Evolutionary conservation across 768 basidiomycete species (phyloP), one percentile per base, ranked within the genome.

Genomic region (Trametes villosa): DNA sequence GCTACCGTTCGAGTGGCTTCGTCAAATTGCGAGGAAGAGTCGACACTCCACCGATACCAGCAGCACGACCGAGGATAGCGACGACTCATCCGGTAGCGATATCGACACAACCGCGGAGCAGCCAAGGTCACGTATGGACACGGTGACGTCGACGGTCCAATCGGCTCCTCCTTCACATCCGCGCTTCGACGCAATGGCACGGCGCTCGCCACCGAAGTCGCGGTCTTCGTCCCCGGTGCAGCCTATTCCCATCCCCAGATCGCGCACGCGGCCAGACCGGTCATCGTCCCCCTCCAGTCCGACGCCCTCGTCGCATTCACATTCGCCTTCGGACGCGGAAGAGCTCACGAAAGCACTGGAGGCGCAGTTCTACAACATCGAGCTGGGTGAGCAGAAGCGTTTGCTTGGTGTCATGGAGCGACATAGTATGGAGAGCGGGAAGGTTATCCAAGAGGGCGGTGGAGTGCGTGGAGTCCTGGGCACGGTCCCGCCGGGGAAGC

Each of bases 291-390:
- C 56, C 17, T 42, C 62, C 2, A 63, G 51, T 40, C 30, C 46
- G 12, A 48, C 54, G 6, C 57, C 38, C 18, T 57, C 56, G 3
- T 57, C 56, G 1, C 56, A 57, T 18, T 57, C 56, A 9, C 54
- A 47, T 18, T 59, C 60, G 2, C 63, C 67, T 4, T 34, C 67
- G 20, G 51, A 65, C 9, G 86, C 91, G 4, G 85, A 91, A 56
- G 88, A 88, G 26, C 83, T 70, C 40, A 67, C 89, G 1, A 91
- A 94, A 63, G 79, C 83, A 1, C 84, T 98, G 30, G 95, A 96
- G 2, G 87, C 87, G 81, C 94, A 98, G 75, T 98, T 96, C 72
- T 95, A 96, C 77, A 83, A 85, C 53, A 91, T 98, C 56, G 96
- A 98, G 70, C 79, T 94, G 1, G 90, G 90, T 3, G 96, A 98